A percentile compares a stretch with the other conserved stretches of the same genome.
Conservation (phyloP, 176 grass and related monocot genomes). For the Aegilops umbellulata region DNA sequence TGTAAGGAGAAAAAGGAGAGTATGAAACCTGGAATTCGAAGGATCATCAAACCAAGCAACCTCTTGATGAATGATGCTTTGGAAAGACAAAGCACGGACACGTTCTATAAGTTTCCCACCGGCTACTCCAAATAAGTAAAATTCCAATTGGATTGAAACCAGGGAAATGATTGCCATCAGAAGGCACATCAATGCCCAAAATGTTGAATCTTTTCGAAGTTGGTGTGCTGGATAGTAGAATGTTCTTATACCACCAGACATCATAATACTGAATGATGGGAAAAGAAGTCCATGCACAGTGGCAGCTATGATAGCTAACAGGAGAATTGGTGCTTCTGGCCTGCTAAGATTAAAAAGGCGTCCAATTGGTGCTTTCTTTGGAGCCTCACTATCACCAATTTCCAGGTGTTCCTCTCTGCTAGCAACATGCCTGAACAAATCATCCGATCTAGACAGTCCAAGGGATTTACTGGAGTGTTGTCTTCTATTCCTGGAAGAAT, state of each 20-base stretch:
- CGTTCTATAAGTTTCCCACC: conserved; percentile 72
- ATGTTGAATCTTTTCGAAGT: conserved; percentile 63
- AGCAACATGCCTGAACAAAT: background rate
- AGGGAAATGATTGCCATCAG: conserved; percentile 43
- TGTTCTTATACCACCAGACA: conserved; percentile 56
- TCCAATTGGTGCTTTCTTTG: conserved; percentile 33
- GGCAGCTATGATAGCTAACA: conserved; percentile 54
- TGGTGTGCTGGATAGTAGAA: conserved; percentile 58
- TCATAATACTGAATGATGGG: conserved; percentile 59
- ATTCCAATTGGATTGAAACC: conserved; percentile 51
- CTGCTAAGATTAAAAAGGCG: conserved; percentile 59
- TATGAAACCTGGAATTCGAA: conserved; percentile 68
- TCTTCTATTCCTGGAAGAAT: conserved; percentile 37
- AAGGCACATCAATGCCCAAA: conserved; percentile 65
- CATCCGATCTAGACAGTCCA: conserved; percentile 4
- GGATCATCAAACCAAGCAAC: conserved; percentile 78
- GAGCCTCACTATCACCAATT: conserved; percentile 10
- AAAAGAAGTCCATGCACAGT: conserved; percentile 63
- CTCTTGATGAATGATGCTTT: conserved; percentile 69
- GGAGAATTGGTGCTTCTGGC: conserved; percentile 58
- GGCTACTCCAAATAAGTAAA: conserved; percentile 70
- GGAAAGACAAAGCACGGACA: conserved; percentile 58
- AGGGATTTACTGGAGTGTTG: conserved; percentile 5
- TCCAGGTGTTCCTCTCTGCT: conserved; percentile 2
- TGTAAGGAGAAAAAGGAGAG: background rate